Base-by-base conservation (phyloP, 495 filamentous ascomycete species). In the Pseudevernia furfuracea region DNA sequence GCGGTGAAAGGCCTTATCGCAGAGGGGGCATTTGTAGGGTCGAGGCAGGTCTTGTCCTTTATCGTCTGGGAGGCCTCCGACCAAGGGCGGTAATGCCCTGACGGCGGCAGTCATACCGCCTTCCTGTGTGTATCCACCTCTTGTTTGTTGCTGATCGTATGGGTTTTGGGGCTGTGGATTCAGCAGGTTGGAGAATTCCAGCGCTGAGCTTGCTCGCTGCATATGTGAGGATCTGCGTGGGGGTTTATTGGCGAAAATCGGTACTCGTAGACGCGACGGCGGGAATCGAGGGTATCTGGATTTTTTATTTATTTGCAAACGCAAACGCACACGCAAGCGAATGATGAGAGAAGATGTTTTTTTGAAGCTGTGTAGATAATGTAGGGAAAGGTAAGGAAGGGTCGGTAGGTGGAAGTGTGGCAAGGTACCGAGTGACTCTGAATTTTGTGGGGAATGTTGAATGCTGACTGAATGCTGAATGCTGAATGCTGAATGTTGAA, bases 1-100 rank as follows among this genome's bases (percentile, higher is more conserved):
- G 66, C 94, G 90, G 82, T 98, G 94, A 80, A 98, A 98, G 39
- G 94, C 94, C 81, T 97, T 96, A 71, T 97, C 95, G 82, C 94
- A 98, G 58, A 98, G 81, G 49, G 94, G 93, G 73, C 94, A 98
- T 77, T 97, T 97, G 83, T 98, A 98, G 0, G 94, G 94, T 44
- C 95, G 87, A 46, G 94, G 95, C 7, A 97, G 82, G 75, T 97
- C 94, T 81, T 84, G 84, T 49, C 84, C 80, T 62, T 84, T 77
- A 67, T 87, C 81, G 70, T 69, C 80, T 71, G 59, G 79, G 49
- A 85, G 80, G 67, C 86, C 87, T 74, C 90, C 89, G 68, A 85
- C 77, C 61, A 84, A 73, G 28, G 80, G 81, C 55, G 88, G 87
- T 69, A 89, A 78, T 61, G 90, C 80, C 68, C 87, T 82, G 55